Conservation (phyloP, 2,329 filamentous ascomycete genomes). For the Botryosphaeria dothidea region DNA sequence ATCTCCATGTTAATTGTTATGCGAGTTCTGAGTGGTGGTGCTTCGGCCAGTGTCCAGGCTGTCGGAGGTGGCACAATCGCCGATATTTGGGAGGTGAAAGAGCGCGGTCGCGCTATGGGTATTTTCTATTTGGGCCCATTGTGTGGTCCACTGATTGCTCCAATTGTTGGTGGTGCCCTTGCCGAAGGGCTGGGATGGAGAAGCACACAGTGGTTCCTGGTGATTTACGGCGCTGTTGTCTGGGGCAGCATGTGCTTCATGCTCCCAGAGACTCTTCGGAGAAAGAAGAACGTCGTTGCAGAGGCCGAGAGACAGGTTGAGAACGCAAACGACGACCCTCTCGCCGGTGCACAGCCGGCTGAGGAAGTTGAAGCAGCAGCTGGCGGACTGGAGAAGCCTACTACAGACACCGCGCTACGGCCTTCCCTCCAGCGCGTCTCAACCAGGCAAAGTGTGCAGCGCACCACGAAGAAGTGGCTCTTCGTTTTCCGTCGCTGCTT, state of each 20-base stretch:
- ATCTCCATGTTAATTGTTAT: slow-evolving; percentile 41
- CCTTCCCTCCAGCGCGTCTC: slow-evolving; percentile 29
- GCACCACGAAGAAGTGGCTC: slow-evolving; percentile 33
- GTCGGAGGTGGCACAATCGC: slow-evolving; percentile 41
- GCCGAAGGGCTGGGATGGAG: slow-evolving; percentile 37
- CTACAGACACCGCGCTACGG: neutral
- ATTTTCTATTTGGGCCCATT: slow-evolving; percentile 42
- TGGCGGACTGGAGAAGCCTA: slow-evolving; percentile 8
- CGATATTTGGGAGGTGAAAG: slow-evolving; percentile 40
- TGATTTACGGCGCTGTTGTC: slow-evolving; percentile 37
- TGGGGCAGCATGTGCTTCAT: slow-evolving; percentile 34
- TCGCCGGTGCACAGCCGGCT: neutral
- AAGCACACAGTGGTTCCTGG: slow-evolving; percentile 42
- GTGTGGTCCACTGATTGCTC: slow-evolving; percentile 39
- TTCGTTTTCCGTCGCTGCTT: slow-evolving; percentile 36
- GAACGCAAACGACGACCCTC: slow-evolving; percentile 10
- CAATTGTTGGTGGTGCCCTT: slow-evolving; percentile 40
- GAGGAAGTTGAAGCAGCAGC: slow-evolving; percentile 10
- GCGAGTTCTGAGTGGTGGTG: slow-evolving; percentile 37
- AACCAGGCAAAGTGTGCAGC: slow-evolving; percentile 36
- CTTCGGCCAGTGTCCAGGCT: slow-evolving; percentile 39
- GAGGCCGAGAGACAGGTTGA: slow-evolving; percentile 22
- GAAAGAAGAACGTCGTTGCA: slow-evolving; percentile 12
- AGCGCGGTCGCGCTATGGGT: slow-evolving; percentile 40
- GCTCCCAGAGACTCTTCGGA: slow-evolving; percentile 35